Conservation (phyloP, 73 alveolate species). For the Tetrahymena elliotti region DNA sequence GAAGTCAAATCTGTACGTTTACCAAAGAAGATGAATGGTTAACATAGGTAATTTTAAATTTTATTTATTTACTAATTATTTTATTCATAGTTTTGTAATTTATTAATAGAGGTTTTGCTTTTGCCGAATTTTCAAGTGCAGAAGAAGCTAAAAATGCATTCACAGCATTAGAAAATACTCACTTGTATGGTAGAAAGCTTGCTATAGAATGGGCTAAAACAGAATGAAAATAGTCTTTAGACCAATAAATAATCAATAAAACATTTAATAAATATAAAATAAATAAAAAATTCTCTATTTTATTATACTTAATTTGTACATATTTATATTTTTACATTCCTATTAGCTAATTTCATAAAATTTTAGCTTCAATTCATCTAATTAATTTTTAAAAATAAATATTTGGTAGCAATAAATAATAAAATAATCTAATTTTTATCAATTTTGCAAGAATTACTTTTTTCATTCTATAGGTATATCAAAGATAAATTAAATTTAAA, state of each 20-base stretch:
- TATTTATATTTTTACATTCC: too few relatives aligned
- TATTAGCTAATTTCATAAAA: too few relatives aligned
- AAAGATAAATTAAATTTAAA: too few relatives aligned
- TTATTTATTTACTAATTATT: background rate
- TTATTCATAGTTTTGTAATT: background rate
- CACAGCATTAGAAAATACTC: conserved; percentile 80
- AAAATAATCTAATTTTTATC: too few relatives aligned
- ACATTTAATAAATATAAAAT: background rate
- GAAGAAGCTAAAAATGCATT: conserved; percentile 95
- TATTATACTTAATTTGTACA: too few relatives aligned
- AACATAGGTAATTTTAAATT: background rate
- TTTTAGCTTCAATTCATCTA: too few relatives aligned
- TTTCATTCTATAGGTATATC: too few relatives aligned
- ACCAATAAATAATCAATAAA: background rate
- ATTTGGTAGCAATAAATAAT: too few relatives aligned
- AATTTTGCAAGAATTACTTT: too few relatives aligned
- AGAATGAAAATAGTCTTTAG: conserved; percentile 30
- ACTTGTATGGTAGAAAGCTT: conserved; percentile 91
- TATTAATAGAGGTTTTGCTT: conserved; percentile 83
- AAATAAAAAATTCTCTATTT: too few relatives aligned
- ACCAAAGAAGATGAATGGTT: conserved; percentile 83
- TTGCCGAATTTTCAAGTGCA: conserved; percentile 83
- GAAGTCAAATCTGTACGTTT: conserved; percentile 85
- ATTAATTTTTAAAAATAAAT: too few relatives aligned
- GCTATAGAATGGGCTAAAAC: conserved; percentile 92